Evolutionary conservation across 2,329 filamentous ascomycete species (phyloP), one percentile per base, ranked within the genome.

Genomic region (Mariannaea elegans): DNA sequence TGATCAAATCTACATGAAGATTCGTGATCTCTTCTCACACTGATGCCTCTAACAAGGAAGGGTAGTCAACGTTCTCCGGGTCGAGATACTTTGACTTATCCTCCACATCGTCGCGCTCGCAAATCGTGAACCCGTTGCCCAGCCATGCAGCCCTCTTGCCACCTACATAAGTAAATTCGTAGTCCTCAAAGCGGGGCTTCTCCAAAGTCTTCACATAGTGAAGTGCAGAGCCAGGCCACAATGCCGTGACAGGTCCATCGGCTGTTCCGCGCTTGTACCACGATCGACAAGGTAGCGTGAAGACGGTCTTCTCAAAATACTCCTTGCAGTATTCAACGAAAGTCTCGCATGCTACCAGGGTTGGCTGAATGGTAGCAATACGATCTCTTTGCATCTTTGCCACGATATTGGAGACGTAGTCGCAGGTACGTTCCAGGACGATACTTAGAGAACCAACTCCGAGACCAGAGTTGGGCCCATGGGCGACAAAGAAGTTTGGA

Each of bases 401-500:
- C 13, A 56, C 19, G 24, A 36, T 42, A 14, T 50, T 50, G 29
- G 42, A 50, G 7, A 56, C 32, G 38, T 50, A 56, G 13, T 50
- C 54, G 10, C 49, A 9, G 42, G 49, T 27, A 16, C 23, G 2
- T 24, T 42, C 23, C 24, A 38, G 34, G 14, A 38, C 34, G n/a
- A 38, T 38, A 8, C 34, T 38, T 2, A 38, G 34, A 9, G 34
- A 38, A 4, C 34, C 34, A 2, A 38, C 34, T 8, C 34, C 34
- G 4, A 38, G 34, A 9, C 34, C 34, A 3, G 34, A 38, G 34
- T 38, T 44, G 8, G 56, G 56, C 2, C 56, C 56, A 23, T 54
- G 56, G 27, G 45, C 45, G 21, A 54, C 48, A 21, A 54, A 59
- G 19, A 54, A 54, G 42, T 59, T 59, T 14, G 56, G 56, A 21